Percentiles rank a stretch among this genome's conserved stretches.
phyloP scores from a whole-genome alignment of 2,329 filamentous ascomycete species.

The Colletotrichum sp. region DNA sequence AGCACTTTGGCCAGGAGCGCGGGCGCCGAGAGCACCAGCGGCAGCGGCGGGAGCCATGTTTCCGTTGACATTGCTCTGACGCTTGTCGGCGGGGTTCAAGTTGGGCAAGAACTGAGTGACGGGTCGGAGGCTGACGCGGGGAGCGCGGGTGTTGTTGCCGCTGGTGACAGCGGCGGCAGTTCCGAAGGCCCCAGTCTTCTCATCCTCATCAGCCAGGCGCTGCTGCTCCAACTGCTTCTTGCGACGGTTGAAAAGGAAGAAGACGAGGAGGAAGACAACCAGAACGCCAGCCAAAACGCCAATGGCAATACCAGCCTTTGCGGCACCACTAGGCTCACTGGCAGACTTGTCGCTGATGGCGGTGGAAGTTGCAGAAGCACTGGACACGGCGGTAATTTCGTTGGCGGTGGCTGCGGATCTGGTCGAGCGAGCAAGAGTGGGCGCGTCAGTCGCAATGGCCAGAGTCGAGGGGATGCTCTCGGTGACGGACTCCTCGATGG shows the following conservation, averaged over 20 bases:
- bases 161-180: slow-evolving; percentile 27
- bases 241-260: slow-evolving; percentile 73
- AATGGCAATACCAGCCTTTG: slow-evolving; percentile 84
- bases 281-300: slow-evolving; percentile 77
- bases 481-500: slow-evolving; percentile 28
- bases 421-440: slow-evolving; percentile 31
- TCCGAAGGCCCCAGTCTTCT: slow-evolving; percentile 60
- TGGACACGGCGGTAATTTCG: slow-evolving; percentile 23
- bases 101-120: slow-evolving; percentile 83
- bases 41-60: slow-evolving; percentile 34
- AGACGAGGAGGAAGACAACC: slow-evolving; percentile 68
- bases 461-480: slow-evolving; percentile 25
- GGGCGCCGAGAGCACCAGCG: slow-evolving; percentile 30
- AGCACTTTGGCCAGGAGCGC: slow-evolving; percentile 36
- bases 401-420: slow-evolving; percentile 29
- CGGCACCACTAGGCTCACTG: slow-evolving; percentile 24
- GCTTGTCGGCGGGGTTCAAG: slow-evolving; percentile 54
- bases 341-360: slow-evolving; percentile 18
- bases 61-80: slow-evolving; percentile 49
- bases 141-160: slow-evolving; percentile 62
- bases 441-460: slow-evolving; percentile 29
- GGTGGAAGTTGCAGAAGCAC: slow-evolving; percentile 14
- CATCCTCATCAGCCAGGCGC: slow-evolving; percentile 58
- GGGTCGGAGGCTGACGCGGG: slow-evolving; percentile 84
- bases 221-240: slow-evolving; percentile 69